phyloP scores from a whole-genome alignment of 306 rosid species.

The Vigna trinervia region DNA sequence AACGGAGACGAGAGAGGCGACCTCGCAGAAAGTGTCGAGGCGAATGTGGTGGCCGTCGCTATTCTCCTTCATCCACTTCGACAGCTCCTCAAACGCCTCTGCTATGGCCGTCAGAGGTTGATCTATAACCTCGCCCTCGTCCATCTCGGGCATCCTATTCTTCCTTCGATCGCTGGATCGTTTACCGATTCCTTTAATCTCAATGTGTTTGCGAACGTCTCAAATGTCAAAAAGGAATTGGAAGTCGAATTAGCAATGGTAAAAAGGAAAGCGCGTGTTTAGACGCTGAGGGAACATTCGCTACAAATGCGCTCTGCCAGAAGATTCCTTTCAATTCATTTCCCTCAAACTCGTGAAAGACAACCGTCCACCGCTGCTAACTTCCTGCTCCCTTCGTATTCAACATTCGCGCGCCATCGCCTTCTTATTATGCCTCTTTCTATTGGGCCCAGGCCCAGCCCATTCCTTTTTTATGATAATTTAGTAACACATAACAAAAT shows the following conservation, averaged over 20 bases:
- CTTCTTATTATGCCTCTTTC: too few relatives aligned
- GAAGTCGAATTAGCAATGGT: not conserved
- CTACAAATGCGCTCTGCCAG: too few relatives aligned
- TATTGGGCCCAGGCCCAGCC: too few relatives aligned
- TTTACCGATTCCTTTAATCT: not conserved
- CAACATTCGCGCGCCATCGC: too few relatives aligned
- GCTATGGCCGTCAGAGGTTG: conserved; percentile 71
- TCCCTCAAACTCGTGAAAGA: too few relatives aligned
- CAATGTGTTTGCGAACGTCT: not conserved
- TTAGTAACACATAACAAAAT: too few relatives aligned
- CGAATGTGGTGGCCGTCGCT: conserved; percentile 44
- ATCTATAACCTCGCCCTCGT: not conserved
- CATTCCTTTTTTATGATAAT: too few relatives aligned
- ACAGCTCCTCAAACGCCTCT: conserved; percentile 75
- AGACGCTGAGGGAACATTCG: not conserved
- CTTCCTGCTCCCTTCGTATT: too few relatives aligned
- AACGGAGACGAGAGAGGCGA: conserved; percentile 68
- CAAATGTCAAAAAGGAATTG: not conserved
- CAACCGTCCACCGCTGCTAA: too few relatives aligned
- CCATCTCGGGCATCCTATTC: conserved; percentile 43
- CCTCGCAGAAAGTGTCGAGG: conserved; percentile 65
- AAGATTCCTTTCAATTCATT: too few relatives aligned
- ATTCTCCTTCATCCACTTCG: conserved; percentile 25
- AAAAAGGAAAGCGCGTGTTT: not conserved
- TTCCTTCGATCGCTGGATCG: not conserved